These are phyloP conservation scores for Cryphonectria japonica DNA, from an alignment of 2,329 filamentous ascomycete species.

Conservation along the genomic window DNA sequence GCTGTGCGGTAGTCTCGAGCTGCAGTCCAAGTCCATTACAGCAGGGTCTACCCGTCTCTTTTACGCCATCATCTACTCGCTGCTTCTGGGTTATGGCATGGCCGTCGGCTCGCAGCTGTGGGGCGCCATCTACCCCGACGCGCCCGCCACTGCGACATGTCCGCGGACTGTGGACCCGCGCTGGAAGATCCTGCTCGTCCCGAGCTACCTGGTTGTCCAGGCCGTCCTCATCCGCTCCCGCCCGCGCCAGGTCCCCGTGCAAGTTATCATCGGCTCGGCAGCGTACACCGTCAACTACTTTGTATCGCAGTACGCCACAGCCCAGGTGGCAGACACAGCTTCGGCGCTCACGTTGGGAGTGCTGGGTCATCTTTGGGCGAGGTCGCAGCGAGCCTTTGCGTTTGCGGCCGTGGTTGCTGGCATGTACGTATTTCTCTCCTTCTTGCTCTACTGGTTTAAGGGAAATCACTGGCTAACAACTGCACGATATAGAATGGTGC, in stretches of 20 bases:
- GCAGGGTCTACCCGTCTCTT: constrained; percentile 25
- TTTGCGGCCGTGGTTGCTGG: constrained; percentile 29
- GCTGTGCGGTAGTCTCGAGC: constrained; percentile 24
- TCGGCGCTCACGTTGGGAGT: constrained; percentile 27
- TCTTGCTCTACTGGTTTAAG: neutral
- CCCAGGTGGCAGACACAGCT: constrained; percentile 28
- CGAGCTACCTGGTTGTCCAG: constrained; percentile 65
- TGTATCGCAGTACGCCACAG: constrained; percentile 29
- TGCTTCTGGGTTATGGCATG: constrained; percentile 26
- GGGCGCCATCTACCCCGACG: constrained; percentile 38
- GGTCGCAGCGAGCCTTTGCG: constrained; percentile 26
- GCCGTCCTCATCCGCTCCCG: constrained; percentile 28
- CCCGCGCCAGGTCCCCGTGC: constrained; percentile 27
- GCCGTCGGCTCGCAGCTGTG: constrained; percentile 39
- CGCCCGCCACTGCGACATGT: constrained; percentile 38
- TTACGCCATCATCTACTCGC: constrained; percentile 25
- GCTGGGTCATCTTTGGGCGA: constrained; percentile 29
- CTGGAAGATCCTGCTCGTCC: constrained; percentile 67
- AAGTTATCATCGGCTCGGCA: constrained; percentile 29
- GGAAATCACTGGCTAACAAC: neutral
- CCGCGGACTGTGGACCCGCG: constrained; percentile 35
- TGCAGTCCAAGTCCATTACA: constrained; percentile 26
- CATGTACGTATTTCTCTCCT: constrained; percentile 1
- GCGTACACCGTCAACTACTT: constrained; percentile 31
- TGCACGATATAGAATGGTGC: constrained; percentile 9